Evolutionary conservation across 192 early-diverging fungal genomes (phyloP).

Genomic region (Coemansia sp.): DNA sequence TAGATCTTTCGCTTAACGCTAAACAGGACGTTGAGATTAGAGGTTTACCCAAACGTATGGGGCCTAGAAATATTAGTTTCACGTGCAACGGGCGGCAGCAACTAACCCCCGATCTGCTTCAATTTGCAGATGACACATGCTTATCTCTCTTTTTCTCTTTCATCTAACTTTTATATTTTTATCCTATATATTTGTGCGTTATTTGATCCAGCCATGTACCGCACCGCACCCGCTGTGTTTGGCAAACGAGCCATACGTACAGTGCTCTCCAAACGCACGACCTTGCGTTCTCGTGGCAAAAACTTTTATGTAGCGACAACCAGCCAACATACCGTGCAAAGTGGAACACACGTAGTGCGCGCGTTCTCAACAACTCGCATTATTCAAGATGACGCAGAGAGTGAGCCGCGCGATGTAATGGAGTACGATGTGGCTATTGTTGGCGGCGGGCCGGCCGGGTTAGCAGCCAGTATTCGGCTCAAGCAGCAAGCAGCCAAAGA

Average conservation of each 20-base stretch:
- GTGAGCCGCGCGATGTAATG: slow-evolving; percentile 69
- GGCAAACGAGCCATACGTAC: neutral
- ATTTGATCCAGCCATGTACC: neutral
- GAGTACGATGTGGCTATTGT: slow-evolving; percentile 96
- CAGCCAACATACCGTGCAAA: neutral
- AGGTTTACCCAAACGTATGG: too few relatives aligned
- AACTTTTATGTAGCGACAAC: neutral
- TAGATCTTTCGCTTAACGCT: too few relatives aligned
- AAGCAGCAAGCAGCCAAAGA: slow-evolving; percentile 86
- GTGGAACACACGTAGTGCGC: neutral
- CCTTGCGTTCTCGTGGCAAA: too few relatives aligned
- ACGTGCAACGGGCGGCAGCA: too few relatives aligned
- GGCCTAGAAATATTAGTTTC: too few relatives aligned
- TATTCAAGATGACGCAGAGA: neutral
- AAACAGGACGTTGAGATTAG: neutral
- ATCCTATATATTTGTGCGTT: neutral
- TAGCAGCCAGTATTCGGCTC: slow-evolving; percentile 92
- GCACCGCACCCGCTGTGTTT: neutral
- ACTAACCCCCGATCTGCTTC: too few relatives aligned
- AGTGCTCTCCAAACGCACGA: too few relatives aligned
- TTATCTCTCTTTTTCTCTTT: neutral
- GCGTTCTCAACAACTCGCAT: neutral
- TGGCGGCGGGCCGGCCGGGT: slow-evolving; percentile 90
- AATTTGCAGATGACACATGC: too few relatives aligned
- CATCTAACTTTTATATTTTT: neutral